These are phyloP conservation scores for Umbilicus rupestris DNA, from an alignment of 164 flowering plant species.

Conservation along the genomic window DNA sequence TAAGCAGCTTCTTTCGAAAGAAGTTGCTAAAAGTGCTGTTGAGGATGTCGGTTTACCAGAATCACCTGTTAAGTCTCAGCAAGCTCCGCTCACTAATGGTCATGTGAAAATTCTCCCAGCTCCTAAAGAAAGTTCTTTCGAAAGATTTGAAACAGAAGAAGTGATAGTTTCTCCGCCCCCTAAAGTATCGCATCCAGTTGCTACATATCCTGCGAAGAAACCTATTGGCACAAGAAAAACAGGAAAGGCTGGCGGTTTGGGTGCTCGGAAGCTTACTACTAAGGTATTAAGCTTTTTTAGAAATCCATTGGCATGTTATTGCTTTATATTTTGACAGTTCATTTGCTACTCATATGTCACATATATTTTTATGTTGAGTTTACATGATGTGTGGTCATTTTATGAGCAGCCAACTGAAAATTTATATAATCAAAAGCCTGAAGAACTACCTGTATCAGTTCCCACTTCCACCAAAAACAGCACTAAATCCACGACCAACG, in stretches of 20 bases:
- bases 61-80: constrained; percentile 63
- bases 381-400: neutral
- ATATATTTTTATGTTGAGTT: neutral
- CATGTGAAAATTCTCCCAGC: constrained; percentile 35
- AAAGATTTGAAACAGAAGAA: constrained; percentile 38
- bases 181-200: constrained; percentile 41
- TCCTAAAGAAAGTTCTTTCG: constrained; percentile 40
- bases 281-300: constrained; percentile 40
- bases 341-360: no score
- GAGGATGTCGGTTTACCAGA: constrained; percentile 60
- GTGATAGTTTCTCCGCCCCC: constrained; percentile 29
- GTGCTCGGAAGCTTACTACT: constrained; percentile 78
- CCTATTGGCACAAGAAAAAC: constrained; percentile 72
- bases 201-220: constrained; percentile 47
- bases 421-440: constrained; percentile 95
- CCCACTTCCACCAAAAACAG: constrained; percentile 25
- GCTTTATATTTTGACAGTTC: neutral
- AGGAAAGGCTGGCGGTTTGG: constrained; percentile 88
- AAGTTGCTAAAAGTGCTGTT: constrained; percentile 76
- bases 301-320: neutral
- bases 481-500: constrained; percentile 27
- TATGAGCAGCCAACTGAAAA: constrained; percentile 73
- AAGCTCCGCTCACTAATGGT: constrained; percentile 42
- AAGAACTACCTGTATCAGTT: constrained; percentile 59
- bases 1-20: constrained; percentile 78